A percentile compares a stretch with the other conserved stretches of the same genome.
Evolutionary conservation across 1,284 basidiomycete genomes (phyloP).

Genomic region (Hymenochaete sp.): DNA sequence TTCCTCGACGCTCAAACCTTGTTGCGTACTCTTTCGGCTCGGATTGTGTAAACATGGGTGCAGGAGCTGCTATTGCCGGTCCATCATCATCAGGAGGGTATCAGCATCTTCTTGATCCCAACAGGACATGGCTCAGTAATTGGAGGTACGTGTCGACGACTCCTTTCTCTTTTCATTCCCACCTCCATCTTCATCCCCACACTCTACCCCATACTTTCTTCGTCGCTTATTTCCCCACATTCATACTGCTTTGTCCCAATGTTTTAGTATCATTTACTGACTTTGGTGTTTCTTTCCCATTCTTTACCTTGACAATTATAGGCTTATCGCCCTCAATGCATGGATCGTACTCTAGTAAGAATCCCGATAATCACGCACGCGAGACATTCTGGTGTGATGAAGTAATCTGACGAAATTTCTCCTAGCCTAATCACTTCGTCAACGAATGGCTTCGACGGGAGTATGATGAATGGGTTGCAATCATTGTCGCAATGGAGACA

Average conservation of each 20-base stretch:
- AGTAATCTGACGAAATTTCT: background rate
- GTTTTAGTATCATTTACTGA: constrained; percentile 11
- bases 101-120: constrained; percentile 16
- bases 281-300: background rate
- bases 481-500: constrained; percentile 24
- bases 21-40: too few species aligned
- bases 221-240: background rate
- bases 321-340: constrained; percentile 19
- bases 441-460: constrained; percentile 25
- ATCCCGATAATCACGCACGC: background rate
- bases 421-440: constrained; percentile 22
- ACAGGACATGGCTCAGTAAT: constrained; percentile 18
- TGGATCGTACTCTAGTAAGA: constrained; percentile 20
- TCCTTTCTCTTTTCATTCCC: too few species aligned
- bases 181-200: too few species aligned
- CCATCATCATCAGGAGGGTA: constrained; percentile 8
- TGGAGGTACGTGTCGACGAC: constrained; percentile 10
- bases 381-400: background rate
- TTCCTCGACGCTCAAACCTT: too few species aligned
- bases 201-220: constrained; percentile 9
- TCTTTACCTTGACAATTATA: constrained; percentile 2
- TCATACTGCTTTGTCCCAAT: background rate
- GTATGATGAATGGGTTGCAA: constrained; percentile 26
- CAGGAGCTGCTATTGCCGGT: constrained; percentile 9
- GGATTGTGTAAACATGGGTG: constrained; percentile 15